phyloP scores from a whole-genome alignment of 345 rosid genomes.

The Limnanthes douglasii region DNA sequence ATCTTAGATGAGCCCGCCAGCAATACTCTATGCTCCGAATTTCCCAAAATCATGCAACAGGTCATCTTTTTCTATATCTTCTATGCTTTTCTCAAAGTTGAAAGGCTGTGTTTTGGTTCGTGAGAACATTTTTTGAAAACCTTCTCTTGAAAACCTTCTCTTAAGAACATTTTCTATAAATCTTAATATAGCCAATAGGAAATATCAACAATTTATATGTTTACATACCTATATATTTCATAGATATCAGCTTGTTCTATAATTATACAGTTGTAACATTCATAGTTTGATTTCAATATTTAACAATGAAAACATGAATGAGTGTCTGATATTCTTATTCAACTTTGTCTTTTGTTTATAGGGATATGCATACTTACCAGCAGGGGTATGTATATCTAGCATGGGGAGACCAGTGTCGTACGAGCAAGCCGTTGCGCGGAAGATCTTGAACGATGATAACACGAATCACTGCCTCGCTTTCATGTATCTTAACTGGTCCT shows the following conservation, averaged over 20 bases:
- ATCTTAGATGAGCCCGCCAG: slow-evolving; percentile 64
- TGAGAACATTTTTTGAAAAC: no score
- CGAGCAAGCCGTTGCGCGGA: slow-evolving; percentile 77
- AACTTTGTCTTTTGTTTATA: slow-evolving; percentile 8
- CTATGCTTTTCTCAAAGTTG: neutral
- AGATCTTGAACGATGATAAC: slow-evolving; percentile 65
- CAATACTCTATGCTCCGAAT: slow-evolving; percentile 63
- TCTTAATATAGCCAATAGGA: no score
- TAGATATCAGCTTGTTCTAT: no score
- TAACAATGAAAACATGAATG: no score
- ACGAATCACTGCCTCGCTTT: slow-evolving; percentile 65
- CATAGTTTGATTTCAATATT: no score
- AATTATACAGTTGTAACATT: no score
- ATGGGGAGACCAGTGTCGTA: slow-evolving; percentile 83
- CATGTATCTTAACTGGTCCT: slow-evolving; percentile 84
- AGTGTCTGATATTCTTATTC: no score
- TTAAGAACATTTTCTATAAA: neutral
- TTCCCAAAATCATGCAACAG: slow-evolving; percentile 91
- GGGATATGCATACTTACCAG: slow-evolving; percentile 67
- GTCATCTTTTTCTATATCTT: slow-evolving; percentile 11
- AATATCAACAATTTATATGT: no score
- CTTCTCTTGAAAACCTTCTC: no score
- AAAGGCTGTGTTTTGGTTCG: no score
- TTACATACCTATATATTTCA: no score
- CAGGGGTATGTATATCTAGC: slow-evolving; percentile 73